Percentiles rank a stretch among this genome's conserved stretches.
These are phyloP conservation scores for Tylopilus felleus DNA, from an alignment of 768 basidiomycete species.

Conservation along the genomic window DNA sequence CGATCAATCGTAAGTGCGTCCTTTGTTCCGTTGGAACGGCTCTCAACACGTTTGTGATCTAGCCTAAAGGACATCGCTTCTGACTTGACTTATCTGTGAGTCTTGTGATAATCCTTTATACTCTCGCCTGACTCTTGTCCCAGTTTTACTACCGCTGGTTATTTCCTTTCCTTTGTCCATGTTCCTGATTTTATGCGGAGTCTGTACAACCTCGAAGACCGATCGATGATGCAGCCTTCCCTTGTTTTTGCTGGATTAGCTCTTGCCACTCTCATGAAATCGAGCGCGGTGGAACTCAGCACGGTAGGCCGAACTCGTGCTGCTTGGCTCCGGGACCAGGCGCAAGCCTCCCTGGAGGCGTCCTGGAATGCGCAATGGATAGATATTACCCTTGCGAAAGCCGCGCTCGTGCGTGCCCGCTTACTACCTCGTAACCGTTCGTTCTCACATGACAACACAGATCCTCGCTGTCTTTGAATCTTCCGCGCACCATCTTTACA, in stretches of 20 bases:
- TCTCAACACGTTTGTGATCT: constrained; percentile 5
- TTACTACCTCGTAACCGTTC: neutral
- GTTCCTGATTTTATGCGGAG: constrained; percentile 49
- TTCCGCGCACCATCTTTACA: constrained; percentile 67
- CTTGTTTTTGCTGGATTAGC: constrained; percentile 68
- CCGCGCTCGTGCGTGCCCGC: constrained; percentile 53
- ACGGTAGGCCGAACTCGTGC: constrained; percentile 55
- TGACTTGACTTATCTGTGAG: constrained; percentile 54
- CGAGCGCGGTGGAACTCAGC: constrained; percentile 62
- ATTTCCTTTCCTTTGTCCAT: constrained; percentile 70
- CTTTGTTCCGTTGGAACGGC: neutral
- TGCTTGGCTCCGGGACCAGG: constrained; percentile 51
- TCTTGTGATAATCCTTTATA: neutral
- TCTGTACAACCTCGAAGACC: constrained; percentile 50
- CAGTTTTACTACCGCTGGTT: constrained; percentile 62
- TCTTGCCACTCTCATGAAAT: constrained; percentile 67
- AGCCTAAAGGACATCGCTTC: constrained; percentile 48
- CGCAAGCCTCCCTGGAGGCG: constrained; percentile 50
- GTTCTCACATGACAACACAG: constrained; percentile 35
- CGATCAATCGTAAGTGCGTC: constrained; percentile 39
- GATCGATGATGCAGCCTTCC: constrained; percentile 62
- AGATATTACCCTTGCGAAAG: constrained; percentile 66
- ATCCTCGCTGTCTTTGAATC: constrained; percentile 76
- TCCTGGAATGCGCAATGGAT: constrained; percentile 51
- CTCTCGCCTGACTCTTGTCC: constrained; percentile 7